Evolutionary conservation across 306 rosid species (phyloP), one percentile per base, ranked within the genome.

Genomic region (Arachis stenosperma): DNA sequence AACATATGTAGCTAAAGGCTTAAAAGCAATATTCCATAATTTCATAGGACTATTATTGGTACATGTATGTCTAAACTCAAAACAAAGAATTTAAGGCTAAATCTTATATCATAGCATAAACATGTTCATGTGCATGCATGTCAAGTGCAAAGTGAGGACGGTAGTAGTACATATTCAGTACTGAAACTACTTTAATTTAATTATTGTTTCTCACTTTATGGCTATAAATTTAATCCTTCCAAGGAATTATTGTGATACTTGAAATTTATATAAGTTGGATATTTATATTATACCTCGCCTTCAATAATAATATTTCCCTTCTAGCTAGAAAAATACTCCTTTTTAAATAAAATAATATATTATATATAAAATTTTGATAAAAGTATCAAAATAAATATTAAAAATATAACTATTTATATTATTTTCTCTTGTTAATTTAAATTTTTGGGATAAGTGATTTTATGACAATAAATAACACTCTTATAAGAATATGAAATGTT

Each of bases 1-100:
- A 40, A 39, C 64, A 22, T 22, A 33, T 33, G 4, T 33, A 33
- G 37, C 4, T 33, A 33, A 33, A 33, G 37, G 37, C 37, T 33
- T 33, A 22, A 69, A 69, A n/a, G 53, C 46, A 22, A 5, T 17
- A 39, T 40, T 44, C 74, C 7, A 17, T 69, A 52, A 54, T 69
- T 54, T 33, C 22, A 9, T 17, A 1, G 40, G 4, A 33, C 37
- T 33, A 10, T 43, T 6, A 10, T 37, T 37, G 14, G 10, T 1
- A 33, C 37, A 33, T 33, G 4, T 14, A 58, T 40, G 3, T 9
- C 41, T 9, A 27, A 58, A 29, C 63, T 27, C 41, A 30, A 57
- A 58, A 58, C 2, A 10, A 2, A 8, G 51, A 12, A 46, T 33
- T 33, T 33, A 46, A 46, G 11, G 8, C 51, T 9, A 46, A 46